Base-by-base conservation (phyloP, 2,329 filamentous ascomycete genomes). In the Diaporthe sp. region DNA sequence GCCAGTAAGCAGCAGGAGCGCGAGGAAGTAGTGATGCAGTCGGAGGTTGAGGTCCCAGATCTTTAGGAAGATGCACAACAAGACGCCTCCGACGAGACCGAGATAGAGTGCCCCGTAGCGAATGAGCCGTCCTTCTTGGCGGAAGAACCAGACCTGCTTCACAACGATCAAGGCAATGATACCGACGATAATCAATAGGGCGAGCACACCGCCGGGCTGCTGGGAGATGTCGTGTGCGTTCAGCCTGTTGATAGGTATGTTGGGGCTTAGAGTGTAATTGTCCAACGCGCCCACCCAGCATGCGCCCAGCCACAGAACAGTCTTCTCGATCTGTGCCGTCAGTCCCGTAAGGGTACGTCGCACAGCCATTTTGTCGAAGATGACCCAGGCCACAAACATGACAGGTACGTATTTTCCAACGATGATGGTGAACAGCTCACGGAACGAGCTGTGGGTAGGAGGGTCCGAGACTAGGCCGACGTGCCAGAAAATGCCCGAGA, bases 11-110 rank as follows among this genome's bases (percentile, higher is more conserved):
- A 99, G 89, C 0, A 98, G 87, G 19, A 99, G 89, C 1, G 93
- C 95, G 6, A 98, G 87, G 77, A 98, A 94, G 82, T 98, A 99
- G 83, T 99, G 97, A 81, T 99, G 97, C 73, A 99, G 95, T 45
- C 97, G 92, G 67, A 99, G 88, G 76, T 92, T 93, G 69, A 98
- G 90, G 10, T 92, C 90, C 75, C 75, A 76, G 28, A 72, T 69
- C 0, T 96, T 96, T 8, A 98, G 84, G 1, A 89, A 85, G 17
- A 97, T 87, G 45, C 94, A 89, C 67, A 95, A 84, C 40, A 97
- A 80, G 47, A 98, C 90, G n/a, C 87, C 87, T 3, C 86, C 81
- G 2, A 91, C 85, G 77, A 98, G 90, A 6, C 94, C 85, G 30
- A 87, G 89, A 82, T 98, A 98, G 28, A 98, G 87, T 78, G 90